phyloP scores from a whole-genome alignment of 75 land plant genomes.

The Cupressus sempervirens region DNA sequence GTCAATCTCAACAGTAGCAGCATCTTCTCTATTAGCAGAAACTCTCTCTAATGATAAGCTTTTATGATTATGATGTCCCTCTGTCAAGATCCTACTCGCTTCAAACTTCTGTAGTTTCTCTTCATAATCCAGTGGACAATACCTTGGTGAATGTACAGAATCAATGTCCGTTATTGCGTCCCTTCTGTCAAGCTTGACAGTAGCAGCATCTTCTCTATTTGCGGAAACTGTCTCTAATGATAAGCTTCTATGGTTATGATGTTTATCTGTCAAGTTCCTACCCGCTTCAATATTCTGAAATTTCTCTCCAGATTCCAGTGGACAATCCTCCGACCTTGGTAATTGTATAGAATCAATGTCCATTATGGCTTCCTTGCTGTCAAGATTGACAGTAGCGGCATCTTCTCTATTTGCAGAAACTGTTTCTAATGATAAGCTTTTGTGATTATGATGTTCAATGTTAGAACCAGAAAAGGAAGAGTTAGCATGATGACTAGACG shows the following conservation, averaged over 20 bases:
- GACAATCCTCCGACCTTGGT: no score
- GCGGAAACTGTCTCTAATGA: not conserved
- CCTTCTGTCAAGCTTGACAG: not conserved
- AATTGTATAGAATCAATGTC: conserved; percentile 1
- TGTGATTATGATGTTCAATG: not conserved
- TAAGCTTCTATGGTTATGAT: not conserved
- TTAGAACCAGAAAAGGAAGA: not conserved
- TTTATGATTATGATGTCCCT: not conserved
- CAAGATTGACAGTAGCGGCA: not conserved
- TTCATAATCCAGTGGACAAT: not conserved
- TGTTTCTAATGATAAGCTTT: not conserved
- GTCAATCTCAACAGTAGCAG: not conserved
- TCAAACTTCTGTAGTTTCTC: not conserved
- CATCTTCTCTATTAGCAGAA: not conserved
- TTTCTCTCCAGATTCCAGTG: no score
- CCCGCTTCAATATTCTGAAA: no score
- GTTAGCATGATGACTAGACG: not conserved
- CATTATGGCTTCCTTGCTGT: not conserved
- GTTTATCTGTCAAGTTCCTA: not conserved
- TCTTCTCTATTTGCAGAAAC: not conserved
- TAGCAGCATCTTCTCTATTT: not conserved
- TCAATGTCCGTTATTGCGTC: not conserved
- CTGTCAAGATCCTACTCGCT: not conserved
- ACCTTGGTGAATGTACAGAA: not conserved
- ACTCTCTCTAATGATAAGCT: not conserved